Base-by-base conservation (phyloP, 441 rosid species). In the Pelargonium citronellum region DNA sequence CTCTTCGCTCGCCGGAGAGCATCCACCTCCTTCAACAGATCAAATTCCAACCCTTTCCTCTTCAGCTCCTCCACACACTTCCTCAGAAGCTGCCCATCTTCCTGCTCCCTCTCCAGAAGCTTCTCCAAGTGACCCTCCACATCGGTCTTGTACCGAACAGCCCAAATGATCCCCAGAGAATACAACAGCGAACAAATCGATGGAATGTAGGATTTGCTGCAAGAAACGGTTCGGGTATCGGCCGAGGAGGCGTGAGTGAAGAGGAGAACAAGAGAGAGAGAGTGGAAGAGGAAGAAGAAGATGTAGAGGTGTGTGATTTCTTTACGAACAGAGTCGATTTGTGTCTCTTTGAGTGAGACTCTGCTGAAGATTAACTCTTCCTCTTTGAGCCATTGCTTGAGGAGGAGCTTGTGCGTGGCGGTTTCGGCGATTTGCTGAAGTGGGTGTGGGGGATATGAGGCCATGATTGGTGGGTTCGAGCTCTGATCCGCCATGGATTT, bases 21-120 rank as follows among this genome's bases (percentile, higher is more conserved):
- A 67, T 95, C 97, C 2, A 95, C 99, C 73, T 95, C 97, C 77
- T 87, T 95, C 64, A 91, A 71, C 74, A 95, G 79, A 89, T 95
- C 97, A 71, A 95, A 91, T 63, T 89, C 99, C 11, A 81, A 10
- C 0, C 99, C 99, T 78, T 91, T 90, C 86, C 78, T 89, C 92
- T 89, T 91, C 90, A 94, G 67, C 74, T 94, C 97, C 68, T 90
- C 97, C 58, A 88, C 94, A 44, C 99, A 95, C 79, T 87, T 95
- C 0, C 77, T 80, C 81, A 95, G 44, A 81, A 95, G 75, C 71
- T 87, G 86, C 70, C 82, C 89, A n/a, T 95, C 99, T 71, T 91
- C 97, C 46, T 89, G 87, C 82, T 95, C 99, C 75, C 99, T 84
- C 79, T 84, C 89, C 46, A 95, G 64, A 55, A 91, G 8, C 87